Evolutionary conservation across 768 basidiomycete genomes (phyloP).

Genomic region (Erythrobasidium yunnanense): DNA sequence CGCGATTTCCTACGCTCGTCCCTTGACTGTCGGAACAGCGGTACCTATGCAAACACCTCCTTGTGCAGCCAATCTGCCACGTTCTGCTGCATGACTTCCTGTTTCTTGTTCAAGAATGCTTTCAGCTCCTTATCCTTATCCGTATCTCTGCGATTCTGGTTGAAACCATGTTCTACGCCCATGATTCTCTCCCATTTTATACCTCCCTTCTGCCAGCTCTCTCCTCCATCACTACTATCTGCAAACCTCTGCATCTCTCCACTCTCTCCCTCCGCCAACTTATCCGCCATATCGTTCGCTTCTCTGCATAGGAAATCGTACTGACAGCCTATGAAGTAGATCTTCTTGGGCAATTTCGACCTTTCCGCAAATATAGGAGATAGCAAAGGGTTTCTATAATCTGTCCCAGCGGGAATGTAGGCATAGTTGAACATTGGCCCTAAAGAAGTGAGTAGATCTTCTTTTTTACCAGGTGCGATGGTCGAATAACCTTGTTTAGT

Average conservation of each 20-base stretch:
- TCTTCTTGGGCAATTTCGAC: not conserved
- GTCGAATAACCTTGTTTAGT: not conserved
- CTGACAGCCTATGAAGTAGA: constrained; percentile 11
- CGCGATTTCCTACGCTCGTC: too few relatives aligned
- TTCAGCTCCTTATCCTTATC: not conserved
- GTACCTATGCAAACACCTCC: not conserved
- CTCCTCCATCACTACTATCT: not conserved
- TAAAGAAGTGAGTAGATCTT: not conserved
- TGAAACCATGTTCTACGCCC: constrained; percentile 20
- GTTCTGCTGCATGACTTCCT: not conserved
- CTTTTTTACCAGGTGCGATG: constrained; percentile 13
- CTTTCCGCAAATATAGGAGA: constrained; percentile 5
- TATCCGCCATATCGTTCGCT: constrained; percentile 5
- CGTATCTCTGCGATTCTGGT: not conserved
- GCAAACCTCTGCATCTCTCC: not conserved
- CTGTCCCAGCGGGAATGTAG: not conserved
- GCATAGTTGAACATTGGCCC: constrained; percentile 26
- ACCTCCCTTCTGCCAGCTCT: constrained; percentile 11
- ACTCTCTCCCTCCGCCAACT: not conserved
- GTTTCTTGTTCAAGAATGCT: not conserved
- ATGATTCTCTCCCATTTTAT: constrained; percentile 8
- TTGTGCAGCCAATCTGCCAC: not conserved
- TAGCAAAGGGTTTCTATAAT: constrained; percentile 4
- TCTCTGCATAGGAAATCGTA: constrained; percentile 20
- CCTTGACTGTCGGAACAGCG: not conserved